These are phyloP conservation scores for Suhomyces chickasaworum DNA, from an alignment of 1,139 yeast genomes.

Conservation along the genomic window DNA sequence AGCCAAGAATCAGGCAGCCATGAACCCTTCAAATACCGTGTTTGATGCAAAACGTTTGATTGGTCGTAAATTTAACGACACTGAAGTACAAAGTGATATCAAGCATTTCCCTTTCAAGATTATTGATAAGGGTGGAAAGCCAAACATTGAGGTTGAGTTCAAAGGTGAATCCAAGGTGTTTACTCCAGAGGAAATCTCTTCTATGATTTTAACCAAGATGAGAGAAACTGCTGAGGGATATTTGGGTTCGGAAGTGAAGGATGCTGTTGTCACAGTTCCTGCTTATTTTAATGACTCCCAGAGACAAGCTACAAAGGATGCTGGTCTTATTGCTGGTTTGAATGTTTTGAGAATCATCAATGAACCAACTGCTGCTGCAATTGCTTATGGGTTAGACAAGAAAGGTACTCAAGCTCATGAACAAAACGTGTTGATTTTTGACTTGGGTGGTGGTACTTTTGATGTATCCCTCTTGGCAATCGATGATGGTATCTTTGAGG, in stretches of 20 bases:
- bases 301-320: conserved; percentile 54
- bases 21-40: conserved; percentile 34
- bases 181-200: conserved; percentile 30
- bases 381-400: conserved; percentile 48
- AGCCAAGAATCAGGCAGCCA: conserved; percentile 35
- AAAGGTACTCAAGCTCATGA: conserved; percentile 29
- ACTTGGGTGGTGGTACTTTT: conserved; percentile 56
- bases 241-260: conserved; percentile 43
- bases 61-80: conserved; percentile 49
- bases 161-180: conserved; percentile 24
- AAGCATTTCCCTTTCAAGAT: conserved; percentile 49
- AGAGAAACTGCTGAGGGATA: conserved; percentile 51
- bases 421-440: conserved; percentile 43
- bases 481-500: conserved; percentile 27
- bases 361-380: conserved; percentile 56
- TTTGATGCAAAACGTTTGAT: conserved; percentile 38
- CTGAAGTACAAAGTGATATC: conserved; percentile 46
- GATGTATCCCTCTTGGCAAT: conserved; percentile 38
- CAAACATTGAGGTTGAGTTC: conserved; percentile 26
- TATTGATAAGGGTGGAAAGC: conserved; percentile 25
- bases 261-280: conserved; percentile 54
- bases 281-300: conserved; percentile 54
- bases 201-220: conserved; percentile 39
- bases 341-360: conserved; percentile 52
- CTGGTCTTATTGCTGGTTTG: conserved; percentile 53